phyloP scores from a whole-genome alignment of 2,329 filamentous ascomycete genomes.

The Cyphellophora europaea region DNA sequence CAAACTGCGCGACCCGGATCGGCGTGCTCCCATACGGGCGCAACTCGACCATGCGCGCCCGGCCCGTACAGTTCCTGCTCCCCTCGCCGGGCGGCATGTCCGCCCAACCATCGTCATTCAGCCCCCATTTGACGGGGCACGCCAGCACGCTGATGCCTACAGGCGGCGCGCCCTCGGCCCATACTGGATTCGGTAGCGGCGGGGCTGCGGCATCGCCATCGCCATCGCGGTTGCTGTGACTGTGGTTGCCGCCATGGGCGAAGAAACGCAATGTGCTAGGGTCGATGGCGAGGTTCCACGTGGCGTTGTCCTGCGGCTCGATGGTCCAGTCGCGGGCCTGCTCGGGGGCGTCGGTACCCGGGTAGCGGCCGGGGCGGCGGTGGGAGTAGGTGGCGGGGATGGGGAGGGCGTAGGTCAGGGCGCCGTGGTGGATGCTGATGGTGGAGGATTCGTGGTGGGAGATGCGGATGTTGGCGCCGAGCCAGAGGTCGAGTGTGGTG shows the following conservation, averaged over 20 bases:
- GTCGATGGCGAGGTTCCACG: constrained; percentile 24
- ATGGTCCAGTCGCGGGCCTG: constrained; percentile 28
- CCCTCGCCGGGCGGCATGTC: constrained; percentile 24
- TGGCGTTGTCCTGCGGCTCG: constrained; percentile 21
- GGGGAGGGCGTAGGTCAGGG: constrained; percentile 35
- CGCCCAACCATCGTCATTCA: constrained; percentile 24
- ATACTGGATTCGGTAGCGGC: constrained; percentile 20
- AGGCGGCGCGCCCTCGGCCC: constrained; percentile 24
- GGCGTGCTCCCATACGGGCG: constrained; percentile 39
- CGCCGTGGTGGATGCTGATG: constrained; percentile 34
- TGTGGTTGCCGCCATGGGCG: too few relatives aligned
- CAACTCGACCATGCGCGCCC: constrained; percentile 27
- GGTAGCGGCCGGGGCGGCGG: constrained; percentile 20
- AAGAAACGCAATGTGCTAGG: constrained; percentile 26
- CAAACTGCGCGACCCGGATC: constrained; percentile 37
- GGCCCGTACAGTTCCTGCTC: constrained; percentile 25
- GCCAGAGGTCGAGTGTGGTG: constrained; percentile 24
- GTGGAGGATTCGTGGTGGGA: constrained; percentile 32
- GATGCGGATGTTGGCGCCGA: constrained; percentile 24
- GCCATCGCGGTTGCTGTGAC: constrained; percentile 12
- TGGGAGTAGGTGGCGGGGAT: constrained; percentile 23
- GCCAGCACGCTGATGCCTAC: constrained; percentile 28
- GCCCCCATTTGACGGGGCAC: constrained; percentile 30
- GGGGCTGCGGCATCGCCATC: neutral
- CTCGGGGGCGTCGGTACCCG: constrained; percentile 18